Evolutionary conservation across 2,329 filamentous ascomycete species (phyloP).

Genomic region (Penicillium olsonii): DNA sequence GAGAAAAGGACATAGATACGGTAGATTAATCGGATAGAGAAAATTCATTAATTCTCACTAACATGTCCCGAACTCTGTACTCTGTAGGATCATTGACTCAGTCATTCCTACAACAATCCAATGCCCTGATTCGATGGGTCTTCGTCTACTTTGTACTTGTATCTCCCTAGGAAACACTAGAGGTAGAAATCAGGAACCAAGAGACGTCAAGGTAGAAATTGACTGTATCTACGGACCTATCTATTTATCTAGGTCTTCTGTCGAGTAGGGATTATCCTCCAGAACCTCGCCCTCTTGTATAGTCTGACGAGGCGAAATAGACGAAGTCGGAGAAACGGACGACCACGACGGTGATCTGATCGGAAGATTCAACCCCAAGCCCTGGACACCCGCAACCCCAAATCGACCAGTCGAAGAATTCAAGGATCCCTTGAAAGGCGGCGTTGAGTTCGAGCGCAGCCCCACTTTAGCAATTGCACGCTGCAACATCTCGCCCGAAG

Average conservation of each 20-base stretch:
- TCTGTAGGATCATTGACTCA: too few relatives aligned
- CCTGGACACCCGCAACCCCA: conserved; percentile 32
- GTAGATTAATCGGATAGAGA: conserved; percentile 17
- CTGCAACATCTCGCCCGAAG: conserved; percentile 73
- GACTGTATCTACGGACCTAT: not conserved
- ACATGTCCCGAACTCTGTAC: too few relatives aligned
- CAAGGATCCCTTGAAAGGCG: conserved; percentile 20
- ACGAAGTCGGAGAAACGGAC: conserved; percentile 32
- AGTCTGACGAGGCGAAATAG: conserved; percentile 22
- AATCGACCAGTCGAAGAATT: conserved; percentile 15
- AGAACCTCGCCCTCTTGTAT: conserved; percentile 18
- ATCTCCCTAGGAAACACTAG: too few relatives aligned
- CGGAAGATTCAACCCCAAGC: conserved; percentile 37
- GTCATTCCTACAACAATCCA: too few relatives aligned
- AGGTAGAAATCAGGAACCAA: too few relatives aligned
- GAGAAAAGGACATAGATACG: conserved; percentile 17
- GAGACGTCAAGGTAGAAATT: too few relatives aligned
- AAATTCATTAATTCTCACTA: not conserved
- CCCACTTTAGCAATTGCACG: conserved; percentile 47
- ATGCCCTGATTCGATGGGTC: too few relatives aligned
- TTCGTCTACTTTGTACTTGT: too few relatives aligned
- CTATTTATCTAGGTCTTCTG: conserved; percentile 18
- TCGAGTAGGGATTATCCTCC: conserved; percentile 15
- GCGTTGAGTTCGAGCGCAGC: conserved; percentile 19
- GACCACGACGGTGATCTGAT: conserved; percentile 36